Evolutionary conservation across 352 stramenopile genomes (phyloP).

Genomic region (Pythium sukuiense): DNA sequence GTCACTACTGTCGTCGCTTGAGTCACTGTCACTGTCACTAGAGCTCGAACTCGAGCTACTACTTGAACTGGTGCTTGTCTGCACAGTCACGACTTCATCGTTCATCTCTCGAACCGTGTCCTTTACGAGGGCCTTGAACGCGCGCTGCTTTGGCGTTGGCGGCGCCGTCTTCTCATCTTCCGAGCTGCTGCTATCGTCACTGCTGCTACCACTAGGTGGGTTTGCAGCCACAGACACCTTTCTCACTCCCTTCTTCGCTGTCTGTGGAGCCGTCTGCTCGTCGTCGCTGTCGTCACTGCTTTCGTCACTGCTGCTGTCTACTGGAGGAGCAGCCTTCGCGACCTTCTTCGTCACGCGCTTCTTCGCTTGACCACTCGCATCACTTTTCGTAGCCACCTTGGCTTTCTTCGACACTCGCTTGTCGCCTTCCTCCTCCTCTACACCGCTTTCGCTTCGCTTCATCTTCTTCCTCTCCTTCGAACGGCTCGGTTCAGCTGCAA

Average conservation of each 20-base stretch:
- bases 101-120: constrained; percentile 21
- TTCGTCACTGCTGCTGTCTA: constrained; percentile 15
- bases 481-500: constrained; percentile 10
- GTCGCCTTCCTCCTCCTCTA: neutral
- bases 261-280: neutral
- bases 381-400: constrained; percentile 4
- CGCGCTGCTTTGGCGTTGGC: constrained; percentile 14
- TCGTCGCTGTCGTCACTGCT: constrained; percentile 15
- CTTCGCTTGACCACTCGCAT: neutral
- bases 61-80: neutral
- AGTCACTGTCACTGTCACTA: constrained; percentile 3
- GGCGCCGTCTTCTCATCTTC: constrained; percentile 18
- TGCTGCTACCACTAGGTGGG: constrained; percentile 12
- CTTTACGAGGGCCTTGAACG: constrained; percentile 17
- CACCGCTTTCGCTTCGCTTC: neutral
- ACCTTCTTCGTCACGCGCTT: neutral
- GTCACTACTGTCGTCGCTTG: constrained; percentile 2
- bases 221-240: neutral
- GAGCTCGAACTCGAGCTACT: no score
- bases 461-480: constrained; percentile 8
- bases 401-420: neutral
- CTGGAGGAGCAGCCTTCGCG: neutral
- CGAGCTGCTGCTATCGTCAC: constrained; percentile 26
- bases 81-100: neutral
- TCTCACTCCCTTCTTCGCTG: neutral